A percentile compares a stretch with the other conserved stretches of the same genome.
These are phyloP conservation scores for Ogataea methanolica DNA, from an alignment of 805 yeast genomes.

Conservation along the genomic window DNA sequence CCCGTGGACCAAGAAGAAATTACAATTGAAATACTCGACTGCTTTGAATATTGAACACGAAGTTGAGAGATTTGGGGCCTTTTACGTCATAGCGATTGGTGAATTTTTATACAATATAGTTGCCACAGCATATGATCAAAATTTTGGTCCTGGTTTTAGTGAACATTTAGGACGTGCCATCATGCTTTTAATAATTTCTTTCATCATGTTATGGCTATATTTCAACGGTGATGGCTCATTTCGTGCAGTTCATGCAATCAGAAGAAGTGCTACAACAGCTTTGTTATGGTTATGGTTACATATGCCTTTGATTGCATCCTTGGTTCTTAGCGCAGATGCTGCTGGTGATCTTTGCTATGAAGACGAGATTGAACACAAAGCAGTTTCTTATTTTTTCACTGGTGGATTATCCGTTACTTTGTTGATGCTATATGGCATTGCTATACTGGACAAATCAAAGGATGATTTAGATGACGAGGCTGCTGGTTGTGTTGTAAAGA, in stretches of 20 bases:
- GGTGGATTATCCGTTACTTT: slow-evolving; percentile 49
- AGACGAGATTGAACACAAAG: slow-evolving; percentile 30
- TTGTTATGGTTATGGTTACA: slow-evolving; percentile 43
- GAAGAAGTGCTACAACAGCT: slow-evolving; percentile 45
- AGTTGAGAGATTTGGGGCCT: slow-evolving; percentile 55
- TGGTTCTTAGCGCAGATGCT: slow-evolving; percentile 56
- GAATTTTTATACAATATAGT: slow-evolving; percentile 55
- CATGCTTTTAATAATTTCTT: slow-evolving; percentile 44
- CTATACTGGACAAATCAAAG: slow-evolving; percentile 39
- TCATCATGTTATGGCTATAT: slow-evolving; percentile 48
- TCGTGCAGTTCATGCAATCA: slow-evolving; percentile 49
- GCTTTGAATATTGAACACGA: slow-evolving; percentile 66
- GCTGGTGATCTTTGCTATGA: slow-evolving; percentile 44
- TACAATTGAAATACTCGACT: slow-evolving; percentile 45
- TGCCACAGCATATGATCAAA: slow-evolving; percentile 36
- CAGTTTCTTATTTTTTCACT: slow-evolving; percentile 45
- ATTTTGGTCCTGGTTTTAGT: slow-evolving; percentile 40
- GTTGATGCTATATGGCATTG: slow-evolving; percentile 34
- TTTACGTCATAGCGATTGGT: slow-evolving; percentile 61
- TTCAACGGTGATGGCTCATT: slow-evolving; percentile 46
- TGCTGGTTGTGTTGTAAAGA: slow-evolving; percentile 32
- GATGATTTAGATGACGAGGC: slow-evolving; percentile 25
- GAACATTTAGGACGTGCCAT: slow-evolving; percentile 43
- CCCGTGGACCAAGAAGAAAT: slow-evolving; percentile 40
- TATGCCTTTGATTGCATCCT: slow-evolving; percentile 45